Percentiles rank a stretch among this genome's conserved stretches.
Evolutionary conservation across 2,329 filamentous ascomycete genomes (phyloP).

Genomic region (Ophiosphaerella korrae): DNA sequence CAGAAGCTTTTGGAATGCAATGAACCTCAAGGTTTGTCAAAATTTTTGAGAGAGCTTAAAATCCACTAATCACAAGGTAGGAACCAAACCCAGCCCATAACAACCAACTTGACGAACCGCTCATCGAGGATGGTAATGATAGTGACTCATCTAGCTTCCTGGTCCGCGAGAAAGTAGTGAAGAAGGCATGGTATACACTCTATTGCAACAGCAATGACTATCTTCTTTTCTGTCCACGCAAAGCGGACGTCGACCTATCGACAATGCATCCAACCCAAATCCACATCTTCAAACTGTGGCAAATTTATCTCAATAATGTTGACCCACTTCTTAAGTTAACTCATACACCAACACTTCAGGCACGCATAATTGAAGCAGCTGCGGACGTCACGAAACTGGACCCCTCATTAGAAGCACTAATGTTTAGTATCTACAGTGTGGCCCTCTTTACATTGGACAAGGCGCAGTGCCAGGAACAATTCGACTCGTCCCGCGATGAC

Average conservation of each 20-base stretch:
- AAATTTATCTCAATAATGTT: constrained; percentile 65
- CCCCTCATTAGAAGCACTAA: constrained; percentile 61
- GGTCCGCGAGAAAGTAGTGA: constrained; percentile 37
- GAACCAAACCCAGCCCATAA: constrained; percentile 1
- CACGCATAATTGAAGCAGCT: constrained; percentile 65
- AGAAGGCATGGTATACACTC: constrained; percentile 52
- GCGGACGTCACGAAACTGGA: constrained; percentile 56
- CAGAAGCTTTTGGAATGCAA: constrained; percentile 31
- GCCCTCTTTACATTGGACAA: constrained; percentile 59
- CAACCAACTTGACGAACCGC: background rate
- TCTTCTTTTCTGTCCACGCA: constrained; percentile 59
- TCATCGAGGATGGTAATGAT: constrained; percentile 1
- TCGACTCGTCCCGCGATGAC: constrained; percentile 59
- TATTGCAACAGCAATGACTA: constrained; percentile 50
- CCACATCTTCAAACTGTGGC: constrained; percentile 74
- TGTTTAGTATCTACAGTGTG: constrained; percentile 44
- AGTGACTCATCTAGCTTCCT: constrained; percentile 12
- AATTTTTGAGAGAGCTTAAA: background rate
- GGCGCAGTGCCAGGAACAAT: constrained; percentile 57
- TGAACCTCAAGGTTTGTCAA: constrained; percentile 21
- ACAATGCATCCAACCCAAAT: constrained; percentile 68
- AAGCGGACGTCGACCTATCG: constrained; percentile 63
- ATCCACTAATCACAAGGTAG: constrained; percentile 1
- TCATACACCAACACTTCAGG: constrained; percentile 50
- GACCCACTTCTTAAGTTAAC: constrained; percentile 38